phyloP scores from a whole-genome alignment of 305 asterid genomes.

The Andrographis paniculata region DNA sequence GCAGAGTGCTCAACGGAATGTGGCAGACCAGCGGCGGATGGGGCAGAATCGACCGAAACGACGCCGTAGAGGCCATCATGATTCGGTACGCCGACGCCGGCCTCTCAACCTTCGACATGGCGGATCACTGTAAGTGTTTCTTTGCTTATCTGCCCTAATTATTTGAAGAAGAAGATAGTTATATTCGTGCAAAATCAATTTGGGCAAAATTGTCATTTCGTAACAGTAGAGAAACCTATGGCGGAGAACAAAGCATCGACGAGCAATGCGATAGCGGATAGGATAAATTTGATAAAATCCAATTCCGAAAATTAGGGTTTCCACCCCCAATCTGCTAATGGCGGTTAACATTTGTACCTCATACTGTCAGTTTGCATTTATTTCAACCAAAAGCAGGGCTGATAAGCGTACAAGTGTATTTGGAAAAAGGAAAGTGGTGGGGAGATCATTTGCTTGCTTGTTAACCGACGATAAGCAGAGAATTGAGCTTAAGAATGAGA shows the following conservation, averaged over 20 bases:
- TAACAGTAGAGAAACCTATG: constrained; percentile 2
- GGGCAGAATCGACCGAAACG: constrained; percentile 84
- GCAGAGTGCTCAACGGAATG: constrained; percentile 87
- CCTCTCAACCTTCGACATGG: constrained; percentile 93
- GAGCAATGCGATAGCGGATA: constrained; percentile 12
- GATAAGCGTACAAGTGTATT: constrained; percentile 19
- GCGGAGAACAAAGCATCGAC: constrained; percentile 13
- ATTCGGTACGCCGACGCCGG: constrained; percentile 75
- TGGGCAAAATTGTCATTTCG: constrained; percentile 24
- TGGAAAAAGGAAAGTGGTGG: constrained; percentile 22
- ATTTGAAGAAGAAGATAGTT: no score
- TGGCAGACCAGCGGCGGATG: constrained; percentile 99
- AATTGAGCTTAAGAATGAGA: constrained; percentile 54
- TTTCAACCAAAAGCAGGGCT: constrained; percentile 24
- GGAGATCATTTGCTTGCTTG: constrained; percentile 38
- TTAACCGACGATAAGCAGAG: constrained; percentile 44
- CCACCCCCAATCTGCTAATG: constrained; percentile 27
- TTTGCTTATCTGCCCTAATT: constrained; percentile 2
- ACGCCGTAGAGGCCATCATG: constrained; percentile 88
- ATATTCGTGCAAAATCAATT: not conserved
- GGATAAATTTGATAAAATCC: constrained; percentile 27
- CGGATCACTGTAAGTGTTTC: constrained; percentile 75
- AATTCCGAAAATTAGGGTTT: constrained; percentile 12
- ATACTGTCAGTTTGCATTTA: constrained; percentile 23
- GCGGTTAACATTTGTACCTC: constrained; percentile 29